Conservation (phyloP, 192 early-diverging fungal genomes). For the Backusella macrospora region DNA sequence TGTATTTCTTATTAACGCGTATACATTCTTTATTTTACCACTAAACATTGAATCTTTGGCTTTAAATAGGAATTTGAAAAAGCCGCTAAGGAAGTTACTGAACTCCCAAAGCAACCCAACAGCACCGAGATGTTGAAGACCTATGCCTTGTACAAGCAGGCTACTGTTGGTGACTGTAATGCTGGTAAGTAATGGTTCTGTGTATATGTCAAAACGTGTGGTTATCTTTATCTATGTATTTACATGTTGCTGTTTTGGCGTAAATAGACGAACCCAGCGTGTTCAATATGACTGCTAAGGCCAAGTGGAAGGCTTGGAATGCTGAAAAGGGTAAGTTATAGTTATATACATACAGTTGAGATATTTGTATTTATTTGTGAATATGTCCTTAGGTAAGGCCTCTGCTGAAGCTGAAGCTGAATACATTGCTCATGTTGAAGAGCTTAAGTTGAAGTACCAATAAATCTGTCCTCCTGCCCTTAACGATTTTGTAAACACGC, state of each 20-base stretch:
- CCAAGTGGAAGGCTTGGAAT: slow-evolving; percentile 85
- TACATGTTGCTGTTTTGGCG: background rate
- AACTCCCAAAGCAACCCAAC: slow-evolving; percentile 53
- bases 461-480: background rate
- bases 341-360: background rate
- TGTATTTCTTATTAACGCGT: background rate
- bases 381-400: background rate
- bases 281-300: slow-evolving; percentile 68
- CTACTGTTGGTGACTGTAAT: slow-evolving; percentile 73
- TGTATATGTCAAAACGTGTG: background rate
- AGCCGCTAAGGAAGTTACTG: slow-evolving; percentile 64
- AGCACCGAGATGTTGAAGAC: slow-evolving; percentile 75
- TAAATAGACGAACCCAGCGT: background rate
- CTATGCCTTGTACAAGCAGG: slow-evolving; percentile 90
- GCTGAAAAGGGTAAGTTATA: slow-evolving; percentile 51
- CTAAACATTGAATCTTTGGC: no score
- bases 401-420: slow-evolving; percentile 72
- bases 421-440: slow-evolving; percentile 79
- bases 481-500: background rate
- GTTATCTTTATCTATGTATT: background rate
- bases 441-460: slow-evolving; percentile 43
- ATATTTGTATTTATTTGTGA: background rate
- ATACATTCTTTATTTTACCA: background rate
- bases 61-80: slow-evolving; percentile 23
- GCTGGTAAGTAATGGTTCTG: slow-evolving; percentile 46